A percentile compares a stretch with the other conserved stretches of the same genome.
Evolutionary conservation across 1,284 basidiomycete species (phyloP).

Genomic region (Sanghuangporus sanghuang): DNA sequence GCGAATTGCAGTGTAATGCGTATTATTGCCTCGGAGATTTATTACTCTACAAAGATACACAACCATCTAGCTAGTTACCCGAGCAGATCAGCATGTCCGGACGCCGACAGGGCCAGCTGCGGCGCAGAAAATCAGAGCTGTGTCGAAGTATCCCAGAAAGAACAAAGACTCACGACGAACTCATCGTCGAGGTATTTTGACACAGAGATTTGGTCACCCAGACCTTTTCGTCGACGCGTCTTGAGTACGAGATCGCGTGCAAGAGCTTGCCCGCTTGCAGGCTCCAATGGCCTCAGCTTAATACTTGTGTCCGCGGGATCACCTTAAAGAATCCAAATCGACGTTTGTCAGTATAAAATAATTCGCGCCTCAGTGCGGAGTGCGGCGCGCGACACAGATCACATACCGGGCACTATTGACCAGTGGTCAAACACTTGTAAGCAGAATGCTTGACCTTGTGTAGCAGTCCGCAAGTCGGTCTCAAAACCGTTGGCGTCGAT

Average conservation of each 20-base stretch:
- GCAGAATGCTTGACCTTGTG: constrained; percentile 97
- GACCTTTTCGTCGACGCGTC: constrained; percentile 91
- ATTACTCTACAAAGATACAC: constrained; percentile 5
- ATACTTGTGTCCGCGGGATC: constrained; percentile 96
- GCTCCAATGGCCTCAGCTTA: constrained; percentile 92
- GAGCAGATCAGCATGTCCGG: constrained; percentile 84
- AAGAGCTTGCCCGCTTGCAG: constrained; percentile 90
- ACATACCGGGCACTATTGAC: constrained; percentile 88
- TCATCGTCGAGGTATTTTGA: constrained; percentile 94
- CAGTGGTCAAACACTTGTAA: constrained; percentile 97
- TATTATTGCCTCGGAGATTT: not conserved
- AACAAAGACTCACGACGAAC: constrained; percentile 64
- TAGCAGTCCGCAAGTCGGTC: constrained; percentile 94
- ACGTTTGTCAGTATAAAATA: constrained; percentile 21
- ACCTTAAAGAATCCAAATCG: constrained; percentile 38
- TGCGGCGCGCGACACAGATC: not conserved
- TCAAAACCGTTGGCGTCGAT: constrained; percentile 99
- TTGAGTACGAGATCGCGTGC: constrained; percentile 94
- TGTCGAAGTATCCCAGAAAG: constrained; percentile 21
- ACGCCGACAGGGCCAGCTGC: constrained; percentile 83
- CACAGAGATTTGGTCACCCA: constrained; percentile 90
- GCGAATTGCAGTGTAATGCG: not conserved
- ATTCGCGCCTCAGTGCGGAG: not conserved
- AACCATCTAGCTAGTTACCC: constrained; percentile 39
- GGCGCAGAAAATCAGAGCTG: constrained; percentile 11